Conservation (phyloP, 805 yeast species). For the Suhomyces sp. region DNA sequence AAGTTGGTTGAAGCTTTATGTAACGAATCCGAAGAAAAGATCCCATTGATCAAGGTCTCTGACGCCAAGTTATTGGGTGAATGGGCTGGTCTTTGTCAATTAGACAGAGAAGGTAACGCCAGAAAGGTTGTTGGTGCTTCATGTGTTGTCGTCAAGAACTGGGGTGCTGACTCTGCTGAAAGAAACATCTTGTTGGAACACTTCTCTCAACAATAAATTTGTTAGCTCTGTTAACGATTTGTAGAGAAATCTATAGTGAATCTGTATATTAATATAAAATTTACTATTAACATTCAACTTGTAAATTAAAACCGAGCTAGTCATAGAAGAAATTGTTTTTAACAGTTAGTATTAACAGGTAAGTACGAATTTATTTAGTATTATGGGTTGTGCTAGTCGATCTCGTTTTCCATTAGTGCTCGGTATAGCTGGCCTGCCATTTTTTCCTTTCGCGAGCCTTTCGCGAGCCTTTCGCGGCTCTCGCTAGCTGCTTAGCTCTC, state of each 20-base stretch:
- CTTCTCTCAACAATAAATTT: slow-evolving; percentile 68
- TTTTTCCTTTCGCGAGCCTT: neutral
- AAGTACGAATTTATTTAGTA: neutral
- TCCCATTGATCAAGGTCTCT: slow-evolving; percentile 98
- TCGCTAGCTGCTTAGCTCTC: neutral
- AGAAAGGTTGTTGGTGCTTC: slow-evolving; percentile 99
- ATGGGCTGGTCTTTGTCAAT: slow-evolving; percentile 99
- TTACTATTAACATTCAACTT: neutral
- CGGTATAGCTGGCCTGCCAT: neutral
- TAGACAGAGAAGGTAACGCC: slow-evolving; percentile 99
- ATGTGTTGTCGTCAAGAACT: slow-evolving; percentile 98
- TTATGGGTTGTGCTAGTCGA: neutral
- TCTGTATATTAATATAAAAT: slow-evolving; percentile 13
- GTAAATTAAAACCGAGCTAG: no score
- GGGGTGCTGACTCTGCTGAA: slow-evolving; percentile 99
- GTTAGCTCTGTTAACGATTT: slow-evolving; percentile 1
- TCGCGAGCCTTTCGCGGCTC: neutral
- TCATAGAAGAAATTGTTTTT: no score
- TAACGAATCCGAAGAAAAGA: slow-evolving; percentile 94
- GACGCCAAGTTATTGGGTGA: slow-evolving; percentile 99
- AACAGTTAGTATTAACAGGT: neutral
- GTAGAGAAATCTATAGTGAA: slow-evolving; percentile 7
- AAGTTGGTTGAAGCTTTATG: slow-evolving; percentile 99
- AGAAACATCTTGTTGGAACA: slow-evolving; percentile 94
- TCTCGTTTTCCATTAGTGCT: neutral